Evolutionary conservation across 164 flowering plant species (phyloP), one percentile per base, ranked within the genome.

Genomic region (Sextonia rubra): DNA sequence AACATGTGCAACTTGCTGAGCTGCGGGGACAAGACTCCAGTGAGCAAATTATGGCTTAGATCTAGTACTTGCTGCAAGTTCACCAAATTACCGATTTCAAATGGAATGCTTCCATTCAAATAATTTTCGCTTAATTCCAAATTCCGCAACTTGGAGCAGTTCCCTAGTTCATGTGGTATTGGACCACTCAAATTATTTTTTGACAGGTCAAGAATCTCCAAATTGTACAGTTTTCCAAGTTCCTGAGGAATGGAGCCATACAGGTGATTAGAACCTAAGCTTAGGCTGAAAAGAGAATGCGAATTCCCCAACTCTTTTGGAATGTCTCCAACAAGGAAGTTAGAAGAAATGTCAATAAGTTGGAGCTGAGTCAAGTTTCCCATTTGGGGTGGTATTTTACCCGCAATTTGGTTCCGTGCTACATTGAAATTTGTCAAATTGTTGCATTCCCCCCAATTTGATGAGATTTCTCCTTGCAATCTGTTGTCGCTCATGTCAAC

Each of bases 81-180:
- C 14, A 23, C 17, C 11, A 68, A 20, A 60, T 68, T 68, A n/a
- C 70, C 70, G 0, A 68, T 68, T 5, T 68, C 58, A 12, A 26
- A 68, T 15, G 70, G 70, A 68, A 68, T 68, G 29, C 30, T 68
- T 24, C 70, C 60, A 47, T 47, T 68, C 14, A 68, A 47, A 47
- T 3, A 2, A 55, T 66, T 73, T 1, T 30, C 12, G 9, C 64
- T 66, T 2, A 73, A 58, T 9, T 66, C 58, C 49, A 73, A 25
- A 26, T 20, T 1, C 7, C 47, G 12, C 48, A 85, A 66, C 8
- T 65, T 66, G 6, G 32, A 23, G 18, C 80, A 78, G 17, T 74
- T 26, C 22, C 80, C 86, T 30, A 68, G 24, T 17, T 68, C 18
- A 2, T 18, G 27, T 44, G 70, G 70, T 20, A 48, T 48, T n/a